Base-by-base conservation (phyloP, 2,329 filamentous ascomycete genomes). In the Aspergillus fischeri region DNA sequence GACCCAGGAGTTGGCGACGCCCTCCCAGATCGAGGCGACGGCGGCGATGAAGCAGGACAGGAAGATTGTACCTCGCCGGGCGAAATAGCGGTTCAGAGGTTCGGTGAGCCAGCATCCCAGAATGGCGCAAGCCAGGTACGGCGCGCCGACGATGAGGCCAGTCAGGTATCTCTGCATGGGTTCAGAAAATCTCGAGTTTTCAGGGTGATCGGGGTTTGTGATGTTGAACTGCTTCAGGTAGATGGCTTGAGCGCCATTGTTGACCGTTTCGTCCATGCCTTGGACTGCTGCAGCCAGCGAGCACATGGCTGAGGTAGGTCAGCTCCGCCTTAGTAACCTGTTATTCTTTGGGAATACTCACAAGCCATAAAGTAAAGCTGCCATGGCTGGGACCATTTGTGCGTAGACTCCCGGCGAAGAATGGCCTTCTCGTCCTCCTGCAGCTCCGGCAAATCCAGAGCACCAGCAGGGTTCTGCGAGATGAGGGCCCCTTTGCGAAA, bases 1-100 rank as follows among this genome's bases (percentile, higher is more conserved):
- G 69, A 78, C 80, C 89, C 89, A 93, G 0, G 81, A 86, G 60
- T 88, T 83, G 54, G 86, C 84, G 62, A 91, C 88, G 0, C 83
- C 81, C 66, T 83, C 79, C 82, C 82, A 84, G 42, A 80, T 69
- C 60, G 76, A 80, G 10, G 80, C 73, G 20, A 79, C 67, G 7
- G 76, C 77, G 17, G 87, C 89, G 68, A 92, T 86, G 60, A 88
- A 83, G 49, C 88, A 90, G 4, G 89, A 86, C 55, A 90, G 76
- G 72, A 91, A 92, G 60, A 93, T 92, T n/a, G 86, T 90, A 9
- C 89, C 88, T 2, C 87, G 81, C 50, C 88, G 84, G 11, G 89
- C 89, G 60, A 91, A 86, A 58, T 68, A 77, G 56, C 85, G 83
- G 73, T 91, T 91, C 71, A 91, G 81, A 1, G 89, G 88, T 38